These are phyloP conservation scores for Tuctoria greenei DNA, from an alignment of 176 grass and related monocot genomes.

Conservation along the genomic window DNA sequence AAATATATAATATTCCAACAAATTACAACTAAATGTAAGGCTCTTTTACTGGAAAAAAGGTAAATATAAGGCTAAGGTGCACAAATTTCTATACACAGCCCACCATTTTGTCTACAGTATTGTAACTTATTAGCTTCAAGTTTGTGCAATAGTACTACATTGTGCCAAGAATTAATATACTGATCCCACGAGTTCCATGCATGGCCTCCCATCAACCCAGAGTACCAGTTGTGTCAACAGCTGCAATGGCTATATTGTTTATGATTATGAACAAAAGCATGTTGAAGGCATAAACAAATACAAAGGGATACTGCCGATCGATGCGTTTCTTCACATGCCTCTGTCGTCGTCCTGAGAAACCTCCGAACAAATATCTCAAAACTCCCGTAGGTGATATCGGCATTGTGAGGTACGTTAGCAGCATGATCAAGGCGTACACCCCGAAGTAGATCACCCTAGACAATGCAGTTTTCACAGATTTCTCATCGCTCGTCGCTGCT, in stretches of 20 bases:
- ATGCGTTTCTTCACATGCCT: slow-evolving; percentile 14
- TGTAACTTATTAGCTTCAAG: no score
- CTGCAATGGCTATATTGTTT: background rate
- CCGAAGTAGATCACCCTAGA: slow-evolving; percentile 2
- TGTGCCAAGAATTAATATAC: no score
- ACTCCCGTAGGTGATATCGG: background rate
- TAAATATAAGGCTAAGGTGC: no score
- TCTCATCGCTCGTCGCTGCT: background rate
- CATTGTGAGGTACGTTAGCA: background rate
- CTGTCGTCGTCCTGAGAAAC: background rate
- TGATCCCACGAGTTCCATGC: background rate
- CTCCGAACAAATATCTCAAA: background rate
- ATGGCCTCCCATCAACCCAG: background rate
- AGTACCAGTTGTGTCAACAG: background rate
- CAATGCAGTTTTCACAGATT: background rate
- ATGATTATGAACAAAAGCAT: slow-evolving; percentile 19
- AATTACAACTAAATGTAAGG: no score
- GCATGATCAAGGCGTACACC: background rate
- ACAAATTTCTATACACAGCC: no score
- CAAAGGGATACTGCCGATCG: slow-evolving; percentile 12
- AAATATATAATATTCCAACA: no score
- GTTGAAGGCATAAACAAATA: background rate
- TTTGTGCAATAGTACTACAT: no score
- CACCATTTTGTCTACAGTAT: no score
- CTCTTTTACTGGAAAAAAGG: no score